These are phyloP conservation scores for Chlorella sp. DNA, from an alignment of 139 green algal genomes.

Conservation along the genomic window DNA sequence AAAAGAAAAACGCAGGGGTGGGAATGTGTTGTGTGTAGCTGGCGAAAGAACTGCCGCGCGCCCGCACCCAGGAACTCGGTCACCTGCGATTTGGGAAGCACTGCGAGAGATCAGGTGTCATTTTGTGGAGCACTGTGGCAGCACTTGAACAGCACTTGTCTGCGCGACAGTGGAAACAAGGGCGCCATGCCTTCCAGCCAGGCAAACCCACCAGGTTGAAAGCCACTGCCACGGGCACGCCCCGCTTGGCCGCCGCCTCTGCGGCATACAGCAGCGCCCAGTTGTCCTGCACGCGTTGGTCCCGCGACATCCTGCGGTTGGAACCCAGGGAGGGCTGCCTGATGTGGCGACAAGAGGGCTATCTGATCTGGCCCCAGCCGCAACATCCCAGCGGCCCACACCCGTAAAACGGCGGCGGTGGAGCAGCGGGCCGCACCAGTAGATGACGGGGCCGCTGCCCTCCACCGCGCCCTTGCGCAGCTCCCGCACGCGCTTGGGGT, in stretches of 20 bases:
- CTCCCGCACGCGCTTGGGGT: slow-evolving; percentile 63
- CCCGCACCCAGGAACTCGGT: slow-evolving; percentile 75
- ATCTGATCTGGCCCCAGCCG: too few relatives aligned
- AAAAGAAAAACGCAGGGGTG: too few relatives aligned
- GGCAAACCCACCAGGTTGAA: slow-evolving; percentile 88
- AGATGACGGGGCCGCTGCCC: slow-evolving; percentile 71
- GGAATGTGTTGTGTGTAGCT: too few relatives aligned
- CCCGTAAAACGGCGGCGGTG: too few relatives aligned
- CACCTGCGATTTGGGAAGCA: slow-evolving; percentile 50
- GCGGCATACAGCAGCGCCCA: slow-evolving; percentile 93
- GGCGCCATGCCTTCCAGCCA: too few relatives aligned
- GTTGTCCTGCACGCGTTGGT: slow-evolving; percentile 94
- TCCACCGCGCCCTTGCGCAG: slow-evolving; percentile 55
- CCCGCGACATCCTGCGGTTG: slow-evolving; percentile 81
- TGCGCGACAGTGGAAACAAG: too few relatives aligned
- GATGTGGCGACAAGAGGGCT: too few relatives aligned
- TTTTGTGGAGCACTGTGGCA: too few relatives aligned
- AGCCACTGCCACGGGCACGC: slow-evolving; percentile 66
- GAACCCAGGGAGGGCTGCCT: not conserved
- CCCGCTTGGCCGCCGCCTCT: slow-evolving; percentile 59
- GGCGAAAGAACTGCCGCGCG: too few relatives aligned
- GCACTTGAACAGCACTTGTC: too few relatives aligned
- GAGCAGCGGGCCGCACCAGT: slow-evolving; percentile 62
- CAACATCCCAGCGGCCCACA: too few relatives aligned
- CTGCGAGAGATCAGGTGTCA: too few relatives aligned